Conservation (phyloP, 257 asterid species). For the Ajuga chamaepitys region DNA sequence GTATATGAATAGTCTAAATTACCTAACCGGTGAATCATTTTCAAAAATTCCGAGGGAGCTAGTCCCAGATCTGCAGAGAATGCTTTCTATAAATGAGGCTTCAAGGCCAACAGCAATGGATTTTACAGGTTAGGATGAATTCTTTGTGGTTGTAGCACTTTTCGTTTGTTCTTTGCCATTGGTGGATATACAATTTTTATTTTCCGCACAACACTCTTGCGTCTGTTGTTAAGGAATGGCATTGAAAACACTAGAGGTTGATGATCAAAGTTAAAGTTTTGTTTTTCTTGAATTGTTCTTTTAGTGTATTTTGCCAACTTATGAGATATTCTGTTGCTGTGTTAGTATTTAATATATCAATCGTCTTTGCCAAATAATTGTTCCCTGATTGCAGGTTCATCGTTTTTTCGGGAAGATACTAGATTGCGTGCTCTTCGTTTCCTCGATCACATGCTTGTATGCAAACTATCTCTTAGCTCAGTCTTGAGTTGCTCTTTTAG, state of each 20-base stretch:
- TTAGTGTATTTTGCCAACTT: neutral
- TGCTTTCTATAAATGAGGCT: constrained; percentile 76
- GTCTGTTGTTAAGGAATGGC: neutral
- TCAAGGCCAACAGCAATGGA: constrained; percentile 78
- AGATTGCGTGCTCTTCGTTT: constrained; percentile 99
- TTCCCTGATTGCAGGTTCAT: constrained; percentile 64
- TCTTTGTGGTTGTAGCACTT: neutral
- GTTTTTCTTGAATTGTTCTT: neutral
- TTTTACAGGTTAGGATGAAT: constrained; percentile 55
- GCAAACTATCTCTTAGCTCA: constrained; percentile 25
- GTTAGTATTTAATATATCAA: neutral
- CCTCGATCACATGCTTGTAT: constrained; percentile 96
- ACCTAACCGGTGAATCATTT: constrained; percentile 75
- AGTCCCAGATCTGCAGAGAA: constrained; percentile 71
- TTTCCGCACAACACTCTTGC: neutral
- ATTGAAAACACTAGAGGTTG: neutral
- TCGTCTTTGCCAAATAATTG: neutral
- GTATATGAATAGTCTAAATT: constrained; percentile 86
- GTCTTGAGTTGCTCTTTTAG: constrained; percentile 19
- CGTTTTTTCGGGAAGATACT: constrained; percentile 91
- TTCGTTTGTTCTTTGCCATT: constrained; percentile 8
- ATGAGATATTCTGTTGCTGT: constrained; percentile 1
- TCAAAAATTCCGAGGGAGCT: constrained; percentile 75
- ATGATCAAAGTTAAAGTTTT: neutral
- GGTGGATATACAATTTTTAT: neutral